Base-by-base conservation (phyloP, 1,284 basidiomycete genomes). In the Malassezia sp. region DNA sequence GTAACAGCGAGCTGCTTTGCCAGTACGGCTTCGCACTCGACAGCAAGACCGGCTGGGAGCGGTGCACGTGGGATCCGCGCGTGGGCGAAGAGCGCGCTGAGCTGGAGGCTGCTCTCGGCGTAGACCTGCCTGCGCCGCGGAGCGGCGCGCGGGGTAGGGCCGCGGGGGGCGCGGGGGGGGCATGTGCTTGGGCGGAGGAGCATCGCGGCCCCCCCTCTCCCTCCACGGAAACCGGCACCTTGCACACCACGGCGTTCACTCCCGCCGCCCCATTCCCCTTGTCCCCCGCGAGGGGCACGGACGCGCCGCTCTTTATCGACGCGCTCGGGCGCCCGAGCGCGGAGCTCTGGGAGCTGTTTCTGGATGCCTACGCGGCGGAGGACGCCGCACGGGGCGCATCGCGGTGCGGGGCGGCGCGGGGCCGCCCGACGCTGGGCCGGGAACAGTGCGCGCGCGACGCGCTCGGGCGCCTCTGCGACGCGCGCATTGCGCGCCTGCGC, bases 11-110 rank as follows among this genome's bases (percentile, higher is more conserved):
- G 14, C 49, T 68, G 4, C 47, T 68, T 0, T 54, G 53, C 3
- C 52, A 56, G 3, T 68, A 68, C 40, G 65, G 65, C 5, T 68
- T 68, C 29, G 51, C 48, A 17, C 46, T 62, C 4, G 61, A 60
- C n/a, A 53, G 46, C 4, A 58, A 59, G 29, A 66, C 63, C 9
- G 57, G 55, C 18, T 41, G 51, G 20, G 64, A 67, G 37, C 53
- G 63, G 0, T 58, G 42, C 38, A 59, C 49, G 1, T 38, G 59
- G 40, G 61, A 63, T 10, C 15, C 26, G 2, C 27, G 28, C 9
- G 2, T 38, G 5, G 28, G 23, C 15, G 18, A 4, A 0, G 64
- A 67, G 32, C 44, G 53, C 5, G 11, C 14, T 1, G 35, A 45
- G 21, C 18, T 44, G 6, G 26, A 36, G 17, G 5, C 14, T 18